A percentile compares a stretch with the other conserved stretches of the same genome.
phyloP scores from a whole-genome alignment of 2,329 filamentous ascomycete genomes.

The Cladosporium halotolerans region DNA sequence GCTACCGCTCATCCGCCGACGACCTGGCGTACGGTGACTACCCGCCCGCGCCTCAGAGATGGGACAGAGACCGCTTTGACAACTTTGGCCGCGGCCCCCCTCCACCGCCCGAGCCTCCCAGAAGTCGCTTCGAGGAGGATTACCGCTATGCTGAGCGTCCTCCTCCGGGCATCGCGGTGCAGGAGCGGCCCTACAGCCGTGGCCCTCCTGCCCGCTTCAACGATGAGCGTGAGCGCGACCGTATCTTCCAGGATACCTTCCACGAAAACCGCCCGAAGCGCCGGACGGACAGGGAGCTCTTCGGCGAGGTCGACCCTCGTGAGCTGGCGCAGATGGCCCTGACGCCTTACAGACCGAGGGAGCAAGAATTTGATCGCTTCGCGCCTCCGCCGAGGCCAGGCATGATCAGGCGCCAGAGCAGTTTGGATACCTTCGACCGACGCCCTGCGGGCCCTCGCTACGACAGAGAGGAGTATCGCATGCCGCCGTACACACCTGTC shows the following conservation, averaged over 20 bases:
- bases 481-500: conserved; percentile 61
- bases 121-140: conserved; percentile 38
- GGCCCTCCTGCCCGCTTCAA: conserved; percentile 37
- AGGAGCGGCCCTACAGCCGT: conserved; percentile 33
- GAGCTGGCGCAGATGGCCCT: conserved; percentile 47
- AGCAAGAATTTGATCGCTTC: conserved; percentile 36
- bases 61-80: conserved; percentile 47
- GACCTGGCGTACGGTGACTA: conserved; percentile 37
- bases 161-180: conserved; percentile 35
- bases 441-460: conserved; percentile 52
- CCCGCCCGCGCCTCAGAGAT: conserved; percentile 35
- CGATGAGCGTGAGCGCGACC: conserved; percentile 42
- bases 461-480: conserved; percentile 57
- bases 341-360: conserved; percentile 50
- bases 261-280: conserved; percentile 15
- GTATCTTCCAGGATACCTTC: conserved; percentile 40
- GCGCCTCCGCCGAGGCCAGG: conserved; percentile 55
- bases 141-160: conserved; percentile 36
- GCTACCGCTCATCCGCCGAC: conserved; percentile 31
- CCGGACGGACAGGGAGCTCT: conserved; percentile 39
- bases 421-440: conserved; percentile 83
- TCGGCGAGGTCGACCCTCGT: conserved; percentile 41
- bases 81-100: conserved; percentile 33
- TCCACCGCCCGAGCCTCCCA: conserved; percentile 12
- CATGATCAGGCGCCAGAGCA: conserved; percentile 75